phyloP scores from a whole-genome alignment of 176 grass and related monocot species.

The Sorghum bicolor region DNA sequence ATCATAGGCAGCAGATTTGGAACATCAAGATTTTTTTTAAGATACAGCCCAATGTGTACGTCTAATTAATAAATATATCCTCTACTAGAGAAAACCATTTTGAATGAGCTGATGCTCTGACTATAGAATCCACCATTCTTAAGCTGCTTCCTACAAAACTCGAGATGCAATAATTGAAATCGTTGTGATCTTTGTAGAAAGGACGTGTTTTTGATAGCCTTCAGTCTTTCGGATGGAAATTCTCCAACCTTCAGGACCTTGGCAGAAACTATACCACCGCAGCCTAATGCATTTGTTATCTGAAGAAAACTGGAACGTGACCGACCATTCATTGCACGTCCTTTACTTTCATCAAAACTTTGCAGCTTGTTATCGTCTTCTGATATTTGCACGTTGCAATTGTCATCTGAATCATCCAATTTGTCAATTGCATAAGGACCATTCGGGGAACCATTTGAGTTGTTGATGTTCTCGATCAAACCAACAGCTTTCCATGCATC shows the following conservation, averaged over 20 bases:
- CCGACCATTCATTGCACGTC: conserved; percentile 19
- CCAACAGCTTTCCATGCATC: conserved; percentile 78
- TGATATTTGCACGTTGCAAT: conserved; percentile 9
- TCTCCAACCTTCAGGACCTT: neutral
- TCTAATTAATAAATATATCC: neutral
- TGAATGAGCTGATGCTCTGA: conserved; percentile 41
- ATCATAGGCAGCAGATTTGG: conserved; percentile 1
- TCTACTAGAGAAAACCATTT: conserved; percentile 46
- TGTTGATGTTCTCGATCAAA: conserved; percentile 48
- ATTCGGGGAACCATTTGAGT: conserved; percentile 30
- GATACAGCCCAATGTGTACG: neutral
- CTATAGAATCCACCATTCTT: conserved; percentile 32
- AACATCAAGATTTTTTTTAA: conserved; percentile 7
- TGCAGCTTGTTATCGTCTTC: conserved; percentile 20
- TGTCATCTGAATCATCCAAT: neutral
- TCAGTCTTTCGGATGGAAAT: neutral
- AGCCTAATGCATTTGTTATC: conserved; percentile 35
- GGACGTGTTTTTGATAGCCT: neutral
- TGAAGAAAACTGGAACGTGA: conserved; percentile 40
- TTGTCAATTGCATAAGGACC: neutral
- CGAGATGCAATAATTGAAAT: conserved; percentile 36
- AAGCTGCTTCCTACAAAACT: conserved; percentile 46
- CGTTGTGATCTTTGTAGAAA: conserved; percentile 8
- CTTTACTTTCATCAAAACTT: conserved; percentile 23
- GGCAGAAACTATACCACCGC: conserved; percentile 4